phyloP scores from a whole-genome alignment of 164 flowering plant genomes.

The Aristolochia contorta region DNA sequence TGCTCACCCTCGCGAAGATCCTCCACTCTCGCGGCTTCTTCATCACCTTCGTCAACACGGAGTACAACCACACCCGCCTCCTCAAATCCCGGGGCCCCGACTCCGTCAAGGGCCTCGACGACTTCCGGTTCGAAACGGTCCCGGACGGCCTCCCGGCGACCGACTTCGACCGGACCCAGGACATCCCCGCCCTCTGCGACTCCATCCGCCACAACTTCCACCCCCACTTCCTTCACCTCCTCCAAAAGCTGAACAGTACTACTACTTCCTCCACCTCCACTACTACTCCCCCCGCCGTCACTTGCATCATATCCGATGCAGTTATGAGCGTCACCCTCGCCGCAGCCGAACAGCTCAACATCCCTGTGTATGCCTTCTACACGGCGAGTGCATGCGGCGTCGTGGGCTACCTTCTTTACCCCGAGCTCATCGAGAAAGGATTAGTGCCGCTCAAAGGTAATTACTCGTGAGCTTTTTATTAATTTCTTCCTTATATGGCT shows the following conservation, averaged over 20 bases:
- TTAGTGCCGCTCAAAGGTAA: constrained; percentile 9
- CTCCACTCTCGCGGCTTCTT: constrained; percentile 21
- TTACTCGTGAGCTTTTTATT: no score
- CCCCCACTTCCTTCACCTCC: not conserved
- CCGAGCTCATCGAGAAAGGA: constrained; percentile 7
- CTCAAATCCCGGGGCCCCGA: constrained; percentile 7
- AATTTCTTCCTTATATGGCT: no score
- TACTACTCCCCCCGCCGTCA: not conserved
- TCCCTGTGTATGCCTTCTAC: constrained; percentile 1
- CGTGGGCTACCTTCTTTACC: constrained; percentile 1
- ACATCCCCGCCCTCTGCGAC: constrained; percentile 20
- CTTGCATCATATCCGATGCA: constrained; percentile 5
- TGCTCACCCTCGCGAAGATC: constrained; percentile 6
- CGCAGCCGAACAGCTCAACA: constrained; percentile 5
- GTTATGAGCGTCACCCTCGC: constrained; percentile 8
- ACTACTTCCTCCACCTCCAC: not conserved
- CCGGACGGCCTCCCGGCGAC: constrained; percentile 35
- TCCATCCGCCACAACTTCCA: constrained; percentile 9
- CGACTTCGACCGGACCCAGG: constrained; percentile 30
- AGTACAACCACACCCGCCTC: constrained; percentile 11
- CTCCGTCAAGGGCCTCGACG: constrained; percentile 9
- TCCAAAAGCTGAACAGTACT: constrained; percentile 1
- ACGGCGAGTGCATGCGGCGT: constrained; percentile 6
- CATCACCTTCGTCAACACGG: constrained; percentile 21
- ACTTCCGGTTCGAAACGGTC: constrained; percentile 25